phyloP scores from a whole-genome alignment of 495 filamentous ascomycete genomes.

The Lasiosphaeria hispida region DNA sequence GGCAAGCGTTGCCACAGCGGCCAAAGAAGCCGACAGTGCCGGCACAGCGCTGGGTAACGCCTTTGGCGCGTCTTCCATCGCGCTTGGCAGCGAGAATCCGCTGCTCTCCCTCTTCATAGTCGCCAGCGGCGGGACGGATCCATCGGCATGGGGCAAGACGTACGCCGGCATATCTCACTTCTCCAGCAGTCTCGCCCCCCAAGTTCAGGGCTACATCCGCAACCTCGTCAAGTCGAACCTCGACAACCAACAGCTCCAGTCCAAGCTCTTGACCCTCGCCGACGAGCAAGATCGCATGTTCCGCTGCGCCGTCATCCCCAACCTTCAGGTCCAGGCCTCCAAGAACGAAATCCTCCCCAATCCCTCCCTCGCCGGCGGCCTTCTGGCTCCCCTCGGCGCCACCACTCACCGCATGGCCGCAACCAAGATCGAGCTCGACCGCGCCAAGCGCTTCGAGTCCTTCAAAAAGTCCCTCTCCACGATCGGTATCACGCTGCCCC shows the following conservation, averaged over 20 bases:
- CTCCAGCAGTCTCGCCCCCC: not conserved
- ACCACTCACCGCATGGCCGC: not conserved
- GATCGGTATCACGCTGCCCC: conserved; percentile 3
- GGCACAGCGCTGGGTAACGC: not conserved
- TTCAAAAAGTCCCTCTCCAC: not conserved
- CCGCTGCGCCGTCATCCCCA: conserved; percentile 1
- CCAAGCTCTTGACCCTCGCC: not conserved
- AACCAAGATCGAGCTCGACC: not conserved
- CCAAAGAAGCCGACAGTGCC: not conserved
- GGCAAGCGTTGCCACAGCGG: not conserved
- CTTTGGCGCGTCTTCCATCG: not conserved
- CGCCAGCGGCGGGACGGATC: not conserved
- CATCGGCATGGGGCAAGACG: conserved; percentile 3
- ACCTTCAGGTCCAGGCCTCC: not conserved
- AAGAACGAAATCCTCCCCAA: conserved; percentile 2
- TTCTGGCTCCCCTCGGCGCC: not conserved
- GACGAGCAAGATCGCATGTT: conserved; percentile 3
- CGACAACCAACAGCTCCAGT: not conserved
- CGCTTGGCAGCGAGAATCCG: conserved; percentile 2
- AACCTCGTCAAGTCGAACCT: not conserved
- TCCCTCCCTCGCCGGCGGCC: not conserved
- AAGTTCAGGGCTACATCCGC: conserved; percentile 1
- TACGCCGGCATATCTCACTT: conserved; percentile 3
- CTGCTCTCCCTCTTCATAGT: conserved; percentile 1
- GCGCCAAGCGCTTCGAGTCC: conserved; percentile 1